Evolutionary conservation across 1,284 basidiomycete species (phyloP), one percentile per base, ranked within the genome.

Genomic region (Phellopilus nigrolimitatus): DNA sequence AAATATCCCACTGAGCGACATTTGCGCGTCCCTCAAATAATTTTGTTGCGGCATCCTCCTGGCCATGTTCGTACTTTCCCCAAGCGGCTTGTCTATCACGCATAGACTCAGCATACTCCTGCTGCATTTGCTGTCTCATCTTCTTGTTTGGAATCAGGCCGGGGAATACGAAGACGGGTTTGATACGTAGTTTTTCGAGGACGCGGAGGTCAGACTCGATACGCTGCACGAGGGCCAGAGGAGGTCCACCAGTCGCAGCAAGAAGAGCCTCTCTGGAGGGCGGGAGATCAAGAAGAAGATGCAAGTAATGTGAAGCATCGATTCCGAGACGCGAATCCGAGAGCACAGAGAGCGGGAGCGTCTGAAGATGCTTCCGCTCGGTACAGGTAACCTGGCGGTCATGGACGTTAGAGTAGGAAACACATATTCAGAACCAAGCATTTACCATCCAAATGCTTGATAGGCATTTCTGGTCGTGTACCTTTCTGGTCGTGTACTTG

Each of bases 161-260:
- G 37, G 91, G 83, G 69, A 99, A 97, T 45, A 99, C 92, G 64
- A 99, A 97, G 30, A 99, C 92, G 22, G 95, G 97, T 67, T 97
- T 97, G 75, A 99, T 95, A 58, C 80, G 85, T 40, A 88, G 74
- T 70, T 87, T 88, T 76, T 97, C 95, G 62, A 98, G 83, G 7
- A 80, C 75, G 44, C 94, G 88, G 44, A 99, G 76, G 74, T 99
- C 95, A 30, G 82, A 76, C 71, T 97, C 95, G 66, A 99, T 94
- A 56, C 91, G 85, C 58, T 79, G 76, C 9, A 84, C 85, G 49
- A 97, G 78, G 27, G 89, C 85, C 51, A 97, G 79, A 1, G 95
- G 95, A 5, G 93, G 77, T 30, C 95, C 95, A 31, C 95, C 95
- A 1, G 94, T 95, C 0, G 95, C 94, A 0, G 95, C 91, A 10